Percentiles rank a stretch among this genome's conserved stretches.
Evolutionary conservation across 2,329 filamentous ascomycete species (phyloP).

Genomic region (Fusarium musae): DNA sequence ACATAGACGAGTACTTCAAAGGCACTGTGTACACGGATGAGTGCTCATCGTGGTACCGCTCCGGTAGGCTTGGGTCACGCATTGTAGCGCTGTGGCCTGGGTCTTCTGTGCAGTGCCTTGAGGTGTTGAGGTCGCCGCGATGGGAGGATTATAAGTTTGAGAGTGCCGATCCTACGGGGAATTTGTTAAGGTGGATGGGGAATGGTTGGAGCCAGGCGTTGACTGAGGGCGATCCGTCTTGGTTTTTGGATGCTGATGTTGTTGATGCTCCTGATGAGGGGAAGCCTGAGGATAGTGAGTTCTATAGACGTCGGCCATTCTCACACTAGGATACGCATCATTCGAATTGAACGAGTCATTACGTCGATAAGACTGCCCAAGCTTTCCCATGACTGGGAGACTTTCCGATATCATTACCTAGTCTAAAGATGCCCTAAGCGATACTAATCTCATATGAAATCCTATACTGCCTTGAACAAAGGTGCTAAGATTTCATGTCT

Average conservation of each 20-base stretch:
- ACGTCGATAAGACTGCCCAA: background rate
- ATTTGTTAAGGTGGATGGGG: background rate
- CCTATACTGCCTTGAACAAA: rapidly evolving
- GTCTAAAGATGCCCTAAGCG: background rate
- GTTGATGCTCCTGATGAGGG: background rate
- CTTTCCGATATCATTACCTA: background rate
- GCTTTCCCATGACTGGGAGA: rapidly evolving
- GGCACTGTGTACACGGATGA: background rate
- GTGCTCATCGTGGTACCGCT: background rate
- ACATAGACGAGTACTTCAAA: background rate
- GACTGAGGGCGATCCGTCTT: background rate
- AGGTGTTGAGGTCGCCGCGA: background rate
- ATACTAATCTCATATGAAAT: background rate
- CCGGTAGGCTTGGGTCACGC: background rate
- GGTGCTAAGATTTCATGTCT: rapidly evolving
- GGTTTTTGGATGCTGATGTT: background rate
- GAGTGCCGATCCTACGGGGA: background rate
- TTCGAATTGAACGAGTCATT: background rate
- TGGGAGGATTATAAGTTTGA: background rate
- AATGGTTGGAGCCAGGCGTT: background rate
- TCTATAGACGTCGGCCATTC: background rate
- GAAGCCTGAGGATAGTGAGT: background rate
- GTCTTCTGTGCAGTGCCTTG: background rate
- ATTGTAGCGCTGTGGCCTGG: background rate
- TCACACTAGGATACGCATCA: background rate